Base-by-base conservation (phyloP, 495 filamentous ascomycete species). In the Parathielavia appendiculata region DNA sequence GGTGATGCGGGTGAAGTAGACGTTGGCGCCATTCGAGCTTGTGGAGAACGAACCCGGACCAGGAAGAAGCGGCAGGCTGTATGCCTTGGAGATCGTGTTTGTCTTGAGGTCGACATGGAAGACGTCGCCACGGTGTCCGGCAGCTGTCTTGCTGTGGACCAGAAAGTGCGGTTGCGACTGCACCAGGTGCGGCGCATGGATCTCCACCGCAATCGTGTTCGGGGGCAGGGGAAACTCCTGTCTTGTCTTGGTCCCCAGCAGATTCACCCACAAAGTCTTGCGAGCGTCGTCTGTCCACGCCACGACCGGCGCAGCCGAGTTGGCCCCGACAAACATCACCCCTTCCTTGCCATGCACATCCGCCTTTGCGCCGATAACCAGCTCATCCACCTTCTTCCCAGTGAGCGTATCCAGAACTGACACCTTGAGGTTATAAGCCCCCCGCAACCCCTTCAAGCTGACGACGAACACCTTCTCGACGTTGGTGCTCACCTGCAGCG, bases 1-100 rank as follows among this genome's bases (percentile, higher is more conserved):
- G 0, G 89, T 90, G 58, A 89, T 74, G 40, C 91, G 78, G 2
- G 87, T 91, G 65, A 97, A 96, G 73, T 90, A 97, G 9, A 93
- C 87, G 69, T 95, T 90, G 3, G 86, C 82, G 56, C 83, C 86
- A 44, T 81, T 78, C 13, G 83, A 88, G 73, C 86, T 95, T 0
- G 83, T 84, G 4, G 93, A 87, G 66, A 96, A 89, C 4, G 84
- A 83, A 35, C 90, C 91, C 51, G 76, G 76, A 7, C 87, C 89
- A 23, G 79, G 65, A 23, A 89, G 56, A 36, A 81, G 80, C 2
- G 91, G 88, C 5, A 97, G 76, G 26, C 81, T 77, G 65, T 96
- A 96, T 1, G 86, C 86, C 67, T 89, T 89, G 1, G 75, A 78
- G 34, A 92, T 79, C 7, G 71, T 76, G 26, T 75, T 77, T n/a